Evolutionary conservation across 306 rosid species (phyloP).

Genomic region (Cucurbita maxima): DNA sequence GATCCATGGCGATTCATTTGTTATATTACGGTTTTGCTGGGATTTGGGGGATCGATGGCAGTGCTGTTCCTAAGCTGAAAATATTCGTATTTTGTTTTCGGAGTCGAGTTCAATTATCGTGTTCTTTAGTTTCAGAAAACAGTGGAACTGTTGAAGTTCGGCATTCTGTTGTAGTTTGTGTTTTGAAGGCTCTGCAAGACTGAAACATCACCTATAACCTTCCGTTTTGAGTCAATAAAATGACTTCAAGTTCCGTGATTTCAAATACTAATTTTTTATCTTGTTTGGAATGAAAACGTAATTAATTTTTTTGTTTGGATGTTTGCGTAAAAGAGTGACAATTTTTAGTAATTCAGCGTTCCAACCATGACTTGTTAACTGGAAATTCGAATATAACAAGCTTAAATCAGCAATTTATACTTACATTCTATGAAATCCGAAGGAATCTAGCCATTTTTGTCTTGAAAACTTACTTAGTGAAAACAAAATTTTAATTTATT

Average conservation of each 20-base stretch:
- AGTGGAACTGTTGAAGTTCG: neutral
- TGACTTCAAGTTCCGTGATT: neutral
- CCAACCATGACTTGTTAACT: neutral
- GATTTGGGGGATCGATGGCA: neutral
- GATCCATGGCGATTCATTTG: neutral
- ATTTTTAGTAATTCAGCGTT: neutral
- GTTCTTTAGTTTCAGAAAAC: neutral
- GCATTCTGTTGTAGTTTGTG: neutral
- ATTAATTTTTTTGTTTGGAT: neutral
- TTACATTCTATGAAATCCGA: neutral
- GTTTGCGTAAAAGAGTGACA: neutral
- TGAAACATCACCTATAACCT: neutral
- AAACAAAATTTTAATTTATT: neutral
- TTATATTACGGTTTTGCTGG: neutral
- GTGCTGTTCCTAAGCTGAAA: neutral
- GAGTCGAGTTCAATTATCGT: neutral
- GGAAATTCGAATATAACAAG: neutral
- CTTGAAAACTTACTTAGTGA: neutral
- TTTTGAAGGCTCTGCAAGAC: neutral
- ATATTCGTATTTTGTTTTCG: neutral
- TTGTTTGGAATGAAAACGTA: neutral
- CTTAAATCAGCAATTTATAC: neutral
- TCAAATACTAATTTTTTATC: neutral
- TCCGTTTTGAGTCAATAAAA: neutral
- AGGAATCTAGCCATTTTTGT: neutral